Evolutionary conservation across 1,139 yeast species (phyloP).

Genomic region (Hyphopichia buzzinii): DNA sequence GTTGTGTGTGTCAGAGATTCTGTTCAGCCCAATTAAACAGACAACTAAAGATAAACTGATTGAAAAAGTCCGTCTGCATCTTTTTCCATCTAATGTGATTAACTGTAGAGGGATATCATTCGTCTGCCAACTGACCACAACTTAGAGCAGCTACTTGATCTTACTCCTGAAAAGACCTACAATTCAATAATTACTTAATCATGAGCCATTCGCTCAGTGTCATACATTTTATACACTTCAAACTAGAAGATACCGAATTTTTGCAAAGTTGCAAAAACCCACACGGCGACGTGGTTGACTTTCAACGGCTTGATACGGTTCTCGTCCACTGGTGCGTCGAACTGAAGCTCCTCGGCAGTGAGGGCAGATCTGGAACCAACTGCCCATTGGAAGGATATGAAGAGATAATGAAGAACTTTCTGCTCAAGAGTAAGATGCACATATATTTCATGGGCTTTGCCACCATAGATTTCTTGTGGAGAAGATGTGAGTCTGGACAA

Average conservation of each 20-base stretch:
- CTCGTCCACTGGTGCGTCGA: constrained; percentile 25
- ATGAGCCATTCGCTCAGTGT: no score
- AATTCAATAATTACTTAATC: no score
- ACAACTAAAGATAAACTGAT: no score
- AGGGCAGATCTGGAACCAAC: constrained; percentile 14
- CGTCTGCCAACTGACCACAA: no score
- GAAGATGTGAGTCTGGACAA: constrained; percentile 10
- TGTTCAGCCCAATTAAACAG: no score
- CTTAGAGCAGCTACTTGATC: no score
- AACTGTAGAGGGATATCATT: no score
- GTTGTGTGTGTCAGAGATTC: no score
- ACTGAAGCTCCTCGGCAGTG: constrained; percentile 22
- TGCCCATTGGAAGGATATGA: constrained; percentile 13
- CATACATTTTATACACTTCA: no score
- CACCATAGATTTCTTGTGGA: not conserved
- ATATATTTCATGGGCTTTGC: constrained; percentile 6
- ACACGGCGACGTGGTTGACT: constrained; percentile 15
- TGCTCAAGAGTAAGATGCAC: constrained; percentile 20
- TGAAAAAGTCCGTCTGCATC: no score
- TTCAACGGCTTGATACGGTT: constrained; percentile 15
- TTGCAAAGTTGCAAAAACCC: constrained; percentile 32
- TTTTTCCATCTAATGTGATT: no score
- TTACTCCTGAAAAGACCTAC: no score
- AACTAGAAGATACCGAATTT: constrained; percentile 33
- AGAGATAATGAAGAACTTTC: constrained; percentile 16